Evolutionary conservation across 345 rosid species (phyloP).

Genomic region (Abelmoschus esculentus): DNA sequence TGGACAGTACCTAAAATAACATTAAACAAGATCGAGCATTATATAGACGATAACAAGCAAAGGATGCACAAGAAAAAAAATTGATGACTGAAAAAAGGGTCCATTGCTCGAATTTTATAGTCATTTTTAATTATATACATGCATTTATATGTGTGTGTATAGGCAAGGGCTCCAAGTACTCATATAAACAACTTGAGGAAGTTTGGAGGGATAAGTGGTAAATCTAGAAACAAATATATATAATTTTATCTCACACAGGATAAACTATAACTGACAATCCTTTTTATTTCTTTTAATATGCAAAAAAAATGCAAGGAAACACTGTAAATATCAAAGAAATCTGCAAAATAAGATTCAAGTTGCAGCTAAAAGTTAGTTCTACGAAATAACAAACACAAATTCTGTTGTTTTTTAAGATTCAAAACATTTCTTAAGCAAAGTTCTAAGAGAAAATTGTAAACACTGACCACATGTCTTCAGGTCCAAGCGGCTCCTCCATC

Average conservation of each 20-base stretch:
- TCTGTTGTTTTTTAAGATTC: neutral
- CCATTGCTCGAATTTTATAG: neutral
- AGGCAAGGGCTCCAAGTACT: too few species aligned
- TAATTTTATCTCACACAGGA: too few species aligned
- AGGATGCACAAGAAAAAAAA: neutral
- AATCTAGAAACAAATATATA: too few species aligned
- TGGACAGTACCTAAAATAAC: conserved; percentile 76
- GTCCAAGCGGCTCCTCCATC: conserved; percentile 97
- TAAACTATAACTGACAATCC: too few species aligned
- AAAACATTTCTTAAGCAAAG: conserved; percentile 10
- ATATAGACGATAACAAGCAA: conserved; percentile 11
- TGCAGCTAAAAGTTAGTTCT: neutral
- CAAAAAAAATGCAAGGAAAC: neutral
- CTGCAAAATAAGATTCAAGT: neutral
- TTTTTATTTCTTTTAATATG: neutral
- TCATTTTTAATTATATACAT: neutral
- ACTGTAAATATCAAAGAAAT: neutral
- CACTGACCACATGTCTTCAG: conserved; percentile 98
- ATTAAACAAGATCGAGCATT: conserved; percentile 7
- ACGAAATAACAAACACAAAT: neutral
- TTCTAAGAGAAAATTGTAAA: conserved; percentile 7
- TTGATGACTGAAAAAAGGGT: neutral
- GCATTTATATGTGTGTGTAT: neutral
- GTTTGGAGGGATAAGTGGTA: too few species aligned
- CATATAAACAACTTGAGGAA: too few species aligned